A percentile compares a stretch with the other conserved stretches of the same genome.
phyloP scores from a whole-genome alignment of 2,329 filamentous ascomycete genomes.

The Thelonectria blattea region DNA sequence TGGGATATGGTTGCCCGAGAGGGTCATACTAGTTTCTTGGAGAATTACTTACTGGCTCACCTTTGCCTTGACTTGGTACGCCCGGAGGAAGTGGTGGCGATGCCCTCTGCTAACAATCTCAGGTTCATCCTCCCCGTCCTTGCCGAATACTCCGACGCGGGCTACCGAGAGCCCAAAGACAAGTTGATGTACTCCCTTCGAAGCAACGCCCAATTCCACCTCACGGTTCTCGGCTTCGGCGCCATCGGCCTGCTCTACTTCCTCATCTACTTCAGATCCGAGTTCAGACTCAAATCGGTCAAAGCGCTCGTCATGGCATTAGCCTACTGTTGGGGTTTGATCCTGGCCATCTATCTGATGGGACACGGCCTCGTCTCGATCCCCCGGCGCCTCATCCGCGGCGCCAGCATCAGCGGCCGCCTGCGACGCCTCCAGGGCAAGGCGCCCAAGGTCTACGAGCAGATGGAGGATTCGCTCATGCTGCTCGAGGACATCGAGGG shows the following conservation, averaged over 20 bases:
- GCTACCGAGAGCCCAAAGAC: conserved; percentile 84
- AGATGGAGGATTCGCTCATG: conserved; percentile 82
- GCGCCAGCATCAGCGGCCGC: conserved; percentile 76
- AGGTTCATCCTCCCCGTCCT: conserved; percentile 92
- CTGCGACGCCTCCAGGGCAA: conserved; percentile 77
- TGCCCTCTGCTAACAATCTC: conserved; percentile 23
- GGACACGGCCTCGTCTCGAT: conserved; percentile 94
- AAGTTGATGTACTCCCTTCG: conserved; percentile 84
- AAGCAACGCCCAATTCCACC: conserved; percentile 87
- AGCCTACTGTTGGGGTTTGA: conserved; percentile 90
- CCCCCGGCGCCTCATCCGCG: conserved; percentile 79
- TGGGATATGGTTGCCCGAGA: conserved; percentile 86
- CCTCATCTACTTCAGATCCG: conserved; percentile 77
- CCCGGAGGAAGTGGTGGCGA: not conserved
- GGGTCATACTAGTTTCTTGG: conserved; percentile 86
- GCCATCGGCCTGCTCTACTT: conserved; percentile 81
- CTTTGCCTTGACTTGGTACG: conserved; percentile 89
- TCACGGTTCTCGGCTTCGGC: conserved; percentile 75
- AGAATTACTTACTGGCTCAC: conserved; percentile 97
- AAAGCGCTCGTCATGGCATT: conserved; percentile 91
- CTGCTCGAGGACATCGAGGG: conserved; percentile 81
- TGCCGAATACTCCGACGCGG: conserved; percentile 92
- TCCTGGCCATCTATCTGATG: conserved; percentile 96
- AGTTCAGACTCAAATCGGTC: conserved; percentile 64
- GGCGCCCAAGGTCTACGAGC: conserved; percentile 84